Percentiles rank a stretch among this genome's conserved stretches.
phyloP scores from a whole-genome alignment of 2,329 filamentous ascomycete species.

The Paecilomyces sp. region DNA sequence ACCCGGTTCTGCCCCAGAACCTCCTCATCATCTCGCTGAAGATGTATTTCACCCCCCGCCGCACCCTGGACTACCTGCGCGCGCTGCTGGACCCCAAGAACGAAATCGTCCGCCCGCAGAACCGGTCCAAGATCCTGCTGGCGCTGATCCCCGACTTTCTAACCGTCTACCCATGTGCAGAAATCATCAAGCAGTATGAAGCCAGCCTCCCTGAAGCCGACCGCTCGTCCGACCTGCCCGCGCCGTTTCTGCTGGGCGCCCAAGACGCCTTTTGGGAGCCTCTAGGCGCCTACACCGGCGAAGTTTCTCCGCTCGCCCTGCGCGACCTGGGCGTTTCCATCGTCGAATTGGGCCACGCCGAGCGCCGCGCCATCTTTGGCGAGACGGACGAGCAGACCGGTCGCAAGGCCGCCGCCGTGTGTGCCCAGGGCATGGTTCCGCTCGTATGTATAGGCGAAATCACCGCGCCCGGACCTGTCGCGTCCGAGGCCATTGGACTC shows the following conservation, averaged over 20 bases:
- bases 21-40: constrained; percentile 69
- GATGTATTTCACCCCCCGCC: constrained; percentile 68
- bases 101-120: constrained; percentile 33
- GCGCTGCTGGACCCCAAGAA: constrained; percentile 43
- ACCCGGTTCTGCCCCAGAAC: constrained; percentile 44
- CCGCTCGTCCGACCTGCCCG: constrained; percentile 34
- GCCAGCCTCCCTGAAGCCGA: constrained; percentile 29
- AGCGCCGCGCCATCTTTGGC: constrained; percentile 63
- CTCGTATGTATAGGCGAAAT: constrained; percentile 76
- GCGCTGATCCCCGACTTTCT: constrained; percentile 76
- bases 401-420: constrained; percentile 62
- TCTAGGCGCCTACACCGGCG: constrained; percentile 68
- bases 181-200: constrained; percentile 29
- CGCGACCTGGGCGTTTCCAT: constrained; percentile 61
- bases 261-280: constrained; percentile 69
- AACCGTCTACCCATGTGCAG: constrained; percentile 47
- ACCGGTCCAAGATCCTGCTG: constrained; percentile 54
- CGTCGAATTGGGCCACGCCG: constrained; percentile 75
- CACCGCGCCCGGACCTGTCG: constrained; percentile 41
- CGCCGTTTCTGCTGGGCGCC: constrained; percentile 59
- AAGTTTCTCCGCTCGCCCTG: constrained; percentile 64
- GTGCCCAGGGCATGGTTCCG: constrained; percentile 63
- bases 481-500: constrained; percentile 41
- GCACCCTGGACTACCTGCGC: constrained; percentile 50
- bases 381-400: constrained; percentile 66